A percentile compares a stretch with the other conserved stretches of the same genome.
Conservation (phyloP, 2,329 filamentous ascomycete species). For the Aspergillus eucalypticola region DNA sequence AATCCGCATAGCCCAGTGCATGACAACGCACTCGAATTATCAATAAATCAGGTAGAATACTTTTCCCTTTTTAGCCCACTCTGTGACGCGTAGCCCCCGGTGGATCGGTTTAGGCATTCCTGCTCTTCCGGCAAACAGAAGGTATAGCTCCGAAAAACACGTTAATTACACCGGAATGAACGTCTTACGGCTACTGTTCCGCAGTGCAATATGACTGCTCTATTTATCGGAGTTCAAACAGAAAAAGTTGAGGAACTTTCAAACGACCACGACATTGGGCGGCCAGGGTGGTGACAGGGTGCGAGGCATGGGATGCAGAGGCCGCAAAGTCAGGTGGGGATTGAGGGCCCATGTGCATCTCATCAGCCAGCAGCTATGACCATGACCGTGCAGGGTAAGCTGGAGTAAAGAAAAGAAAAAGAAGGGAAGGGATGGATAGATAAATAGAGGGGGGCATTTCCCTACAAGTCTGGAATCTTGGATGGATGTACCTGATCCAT, state of each 20-base stretch:
- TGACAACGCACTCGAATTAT: slow-evolving; percentile 5
- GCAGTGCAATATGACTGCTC: neutral
- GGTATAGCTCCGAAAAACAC: neutral
- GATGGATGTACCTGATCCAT: slow-evolving; percentile 1
- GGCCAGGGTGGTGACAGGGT: neutral
- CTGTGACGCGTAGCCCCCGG: slow-evolving; percentile 6
- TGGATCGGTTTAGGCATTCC: slow-evolving; percentile 6
- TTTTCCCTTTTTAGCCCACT: slow-evolving; percentile 6
- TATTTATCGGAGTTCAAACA: neutral
- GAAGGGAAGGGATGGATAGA: neutral
- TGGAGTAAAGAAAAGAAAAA: neutral
- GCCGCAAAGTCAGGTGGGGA: neutral
- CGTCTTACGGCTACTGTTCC: neutral
- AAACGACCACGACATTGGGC: neutral
- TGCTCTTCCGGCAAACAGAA: slow-evolving; percentile 2
- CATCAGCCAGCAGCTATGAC: slow-evolving; percentile 8
- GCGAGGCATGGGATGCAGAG: neutral
- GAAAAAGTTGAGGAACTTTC: neutral
- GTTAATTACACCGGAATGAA: neutral
- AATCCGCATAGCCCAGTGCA: slow-evolving; percentile 1
- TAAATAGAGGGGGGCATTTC: neutral
- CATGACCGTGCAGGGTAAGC: slow-evolving; percentile 6
- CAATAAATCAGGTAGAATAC: neutral
- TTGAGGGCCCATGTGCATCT: slow-evolving; percentile 1
- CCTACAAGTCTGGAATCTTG: neutral